Evolutionary conservation across 2,329 filamentous ascomycete species (phyloP).

Genomic region (Coniochaeta pulveracea): DNA sequence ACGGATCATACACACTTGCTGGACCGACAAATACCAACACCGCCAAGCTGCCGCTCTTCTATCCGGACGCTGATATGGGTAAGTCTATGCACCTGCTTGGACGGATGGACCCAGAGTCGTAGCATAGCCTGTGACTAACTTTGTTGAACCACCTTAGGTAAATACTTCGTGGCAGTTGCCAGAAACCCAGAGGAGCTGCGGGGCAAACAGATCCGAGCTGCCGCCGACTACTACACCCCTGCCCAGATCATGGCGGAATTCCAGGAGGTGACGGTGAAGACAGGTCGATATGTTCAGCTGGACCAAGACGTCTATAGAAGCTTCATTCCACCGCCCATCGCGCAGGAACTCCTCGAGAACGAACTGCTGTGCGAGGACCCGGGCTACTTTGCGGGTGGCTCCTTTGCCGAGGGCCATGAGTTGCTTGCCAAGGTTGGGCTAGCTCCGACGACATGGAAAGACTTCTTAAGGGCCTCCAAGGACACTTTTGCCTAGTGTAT

Average conservation of each 20-base stretch:
- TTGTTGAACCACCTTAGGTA: slow-evolving; percentile 4
- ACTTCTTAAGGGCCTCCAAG: neutral
- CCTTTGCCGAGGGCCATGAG: neutral
- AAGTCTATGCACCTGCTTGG: slow-evolving; percentile 2
- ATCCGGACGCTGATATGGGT: slow-evolving; percentile 21
- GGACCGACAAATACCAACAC: slow-evolving; percentile 15
- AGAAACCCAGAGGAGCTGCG: slow-evolving; percentile 11
- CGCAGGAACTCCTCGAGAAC: slow-evolving; percentile 27
- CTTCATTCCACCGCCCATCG: slow-evolving; percentile 18
- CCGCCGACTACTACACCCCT: slow-evolving; percentile 23
- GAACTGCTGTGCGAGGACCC: slow-evolving; percentile 27
- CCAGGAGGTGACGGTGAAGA: slow-evolving; percentile 10
- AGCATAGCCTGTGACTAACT: neutral
- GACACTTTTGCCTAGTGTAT: neutral
- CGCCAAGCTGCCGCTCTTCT: slow-evolving; percentile 19
- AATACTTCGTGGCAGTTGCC: slow-evolving; percentile 8
- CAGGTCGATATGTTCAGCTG: slow-evolving; percentile 17
- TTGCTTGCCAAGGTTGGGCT: neutral
- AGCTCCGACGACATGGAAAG: slow-evolving; percentile 1
- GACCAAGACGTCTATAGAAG: slow-evolving; percentile 22
- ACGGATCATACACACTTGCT: slow-evolving; percentile 14
- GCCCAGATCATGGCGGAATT: slow-evolving; percentile 18
- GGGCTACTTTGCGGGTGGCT: slow-evolving; percentile 25
- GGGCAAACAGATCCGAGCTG: slow-evolving; percentile 23
- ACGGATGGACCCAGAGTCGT: no score